These are phyloP conservation scores for Neurospora africana DNA, from an alignment of 495 filamentous ascomycete genomes.

Conservation along the genomic window DNA sequence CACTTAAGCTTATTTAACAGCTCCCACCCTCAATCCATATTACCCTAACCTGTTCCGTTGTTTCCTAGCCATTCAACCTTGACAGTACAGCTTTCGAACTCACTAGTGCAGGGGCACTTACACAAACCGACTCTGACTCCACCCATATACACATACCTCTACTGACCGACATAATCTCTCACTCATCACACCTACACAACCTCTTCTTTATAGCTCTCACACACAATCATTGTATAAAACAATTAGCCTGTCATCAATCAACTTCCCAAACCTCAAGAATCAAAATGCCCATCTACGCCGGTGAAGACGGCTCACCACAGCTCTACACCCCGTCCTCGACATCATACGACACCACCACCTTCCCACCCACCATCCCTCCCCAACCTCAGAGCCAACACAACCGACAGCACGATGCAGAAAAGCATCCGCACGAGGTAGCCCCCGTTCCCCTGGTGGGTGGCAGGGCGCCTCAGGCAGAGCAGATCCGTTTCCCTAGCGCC, in stretches of 20 bases:
- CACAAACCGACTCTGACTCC: neutral
- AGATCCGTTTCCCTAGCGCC: conserved; percentile 33
- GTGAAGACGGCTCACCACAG: neutral
- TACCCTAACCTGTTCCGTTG: neutral
- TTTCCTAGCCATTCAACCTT: too few species aligned
- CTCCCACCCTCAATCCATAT: neutral
- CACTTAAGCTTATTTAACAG: neutral
- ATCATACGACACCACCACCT: neutral
- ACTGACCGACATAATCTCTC: neutral
- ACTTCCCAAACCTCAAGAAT: neutral
- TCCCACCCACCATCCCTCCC: neutral
- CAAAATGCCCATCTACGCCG: neutral
- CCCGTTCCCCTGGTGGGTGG: conserved; percentile 32
- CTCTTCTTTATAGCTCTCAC: neutral
- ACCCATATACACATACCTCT: neutral
- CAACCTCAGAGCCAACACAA: neutral
- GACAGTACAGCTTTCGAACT: too few species aligned
- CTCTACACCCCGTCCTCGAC: neutral
- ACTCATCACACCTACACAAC: neutral
- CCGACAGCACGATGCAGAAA: neutral
- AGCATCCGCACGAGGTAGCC: conserved; percentile 12
- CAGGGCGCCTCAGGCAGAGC: conserved; percentile 35
- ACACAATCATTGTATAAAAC: neutral
- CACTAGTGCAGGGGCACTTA: neutral
- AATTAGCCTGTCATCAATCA: neutral